phyloP scores from a whole-genome alignment of 306 rosid species.

The Prunus davidiana region DNA sequence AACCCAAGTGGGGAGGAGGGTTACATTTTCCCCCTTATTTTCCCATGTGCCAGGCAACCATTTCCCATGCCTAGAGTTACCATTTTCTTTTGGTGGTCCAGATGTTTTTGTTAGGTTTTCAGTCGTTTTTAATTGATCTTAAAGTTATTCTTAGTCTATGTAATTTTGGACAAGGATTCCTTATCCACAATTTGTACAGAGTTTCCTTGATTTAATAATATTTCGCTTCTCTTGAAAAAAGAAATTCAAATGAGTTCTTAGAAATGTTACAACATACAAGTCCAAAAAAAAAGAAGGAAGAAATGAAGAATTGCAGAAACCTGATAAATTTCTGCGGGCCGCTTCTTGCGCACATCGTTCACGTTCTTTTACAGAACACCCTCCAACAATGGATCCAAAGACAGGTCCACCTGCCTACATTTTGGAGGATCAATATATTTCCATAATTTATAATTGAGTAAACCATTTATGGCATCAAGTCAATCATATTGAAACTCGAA shows the following conservation, averaged over 20 bases:
- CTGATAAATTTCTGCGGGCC: slow-evolving; percentile 72
- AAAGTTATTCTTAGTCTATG: background rate
- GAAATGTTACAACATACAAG: background rate
- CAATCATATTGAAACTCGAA: background rate
- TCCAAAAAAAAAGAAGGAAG: background rate
- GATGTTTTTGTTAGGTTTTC: background rate
- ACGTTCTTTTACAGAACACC: slow-evolving; percentile 68
- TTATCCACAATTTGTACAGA: background rate
- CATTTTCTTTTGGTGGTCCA: background rate
- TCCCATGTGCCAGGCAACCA: too few species aligned
- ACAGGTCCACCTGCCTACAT: slow-evolving; percentile 66
- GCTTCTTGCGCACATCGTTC: slow-evolving; percentile 80
- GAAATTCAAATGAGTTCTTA: background rate
- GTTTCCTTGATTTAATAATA: background rate
- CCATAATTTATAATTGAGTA: slow-evolving; percentile 4
- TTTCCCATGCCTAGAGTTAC: too few species aligned
- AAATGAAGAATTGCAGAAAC: slow-evolving; percentile 30
- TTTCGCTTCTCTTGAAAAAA: background rate
- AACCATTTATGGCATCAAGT: too few species aligned
- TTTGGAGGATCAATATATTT: slow-evolving; percentile 18
- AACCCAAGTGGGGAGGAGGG: too few species aligned
- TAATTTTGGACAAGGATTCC: background rate
- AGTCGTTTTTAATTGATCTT: background rate
- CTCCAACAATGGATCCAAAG: slow-evolving; percentile 95
- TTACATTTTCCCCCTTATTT: too few species aligned